A percentile compares a stretch with the other conserved stretches of the same genome.
Evolutionary conservation across 2,329 filamentous ascomycete genomes (phyloP).

Genomic region (Aspergillus ruber): DNA sequence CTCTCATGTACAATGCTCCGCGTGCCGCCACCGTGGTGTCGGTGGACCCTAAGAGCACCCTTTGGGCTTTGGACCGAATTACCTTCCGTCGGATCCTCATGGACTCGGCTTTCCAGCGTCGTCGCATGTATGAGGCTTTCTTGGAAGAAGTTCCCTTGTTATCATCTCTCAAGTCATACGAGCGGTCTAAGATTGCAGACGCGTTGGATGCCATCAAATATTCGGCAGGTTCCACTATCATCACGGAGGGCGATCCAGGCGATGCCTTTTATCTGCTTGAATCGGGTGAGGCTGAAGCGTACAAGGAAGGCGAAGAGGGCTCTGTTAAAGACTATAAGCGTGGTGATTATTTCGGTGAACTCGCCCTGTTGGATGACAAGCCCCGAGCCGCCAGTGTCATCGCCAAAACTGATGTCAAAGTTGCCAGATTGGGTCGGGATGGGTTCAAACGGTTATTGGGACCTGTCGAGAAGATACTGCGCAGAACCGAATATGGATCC

Average conservation of each 20-base stretch:
- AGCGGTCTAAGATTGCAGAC: slow-evolving; percentile 95
- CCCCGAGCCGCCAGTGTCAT: slow-evolving; percentile 86
- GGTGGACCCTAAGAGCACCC: slow-evolving; percentile 66
- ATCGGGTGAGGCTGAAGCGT: slow-evolving; percentile 77
- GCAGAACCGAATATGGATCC: slow-evolving; percentile 51
- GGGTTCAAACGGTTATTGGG: slow-evolving; percentile 91
- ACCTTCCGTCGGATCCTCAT: slow-evolving; percentile 97
- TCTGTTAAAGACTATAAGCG: slow-evolving; percentile 77
- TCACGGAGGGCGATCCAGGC: slow-evolving; percentile 83
- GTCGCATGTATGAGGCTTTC: slow-evolving; percentile 96
- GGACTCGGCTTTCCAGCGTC: slow-evolving; percentile 93
- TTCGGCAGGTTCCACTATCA: slow-evolving; percentile 71
- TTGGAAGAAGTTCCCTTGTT: slow-evolving; percentile 88
- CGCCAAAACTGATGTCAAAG: slow-evolving; percentile 80
- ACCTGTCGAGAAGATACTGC: slow-evolving; percentile 90
- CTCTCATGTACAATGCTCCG: slow-evolving; percentile 97
- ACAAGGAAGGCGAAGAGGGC: slow-evolving; percentile 64
- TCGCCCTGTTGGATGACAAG: slow-evolving; percentile 87
- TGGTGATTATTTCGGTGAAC: slow-evolving; percentile 94
- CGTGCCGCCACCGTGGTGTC: slow-evolving; percentile 91
- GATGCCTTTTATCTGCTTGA: slow-evolving; percentile 90
- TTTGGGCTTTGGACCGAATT: slow-evolving; percentile 92
- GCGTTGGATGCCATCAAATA: slow-evolving; percentile 89
- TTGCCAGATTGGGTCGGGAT: slow-evolving; percentile 84
- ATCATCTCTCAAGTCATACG: slow-evolving; percentile 76